Percentiles rank a stretch among this genome's conserved stretches.
phyloP scores from a whole-genome alignment of 805 yeast genomes.

The Candida suzukii region DNA sequence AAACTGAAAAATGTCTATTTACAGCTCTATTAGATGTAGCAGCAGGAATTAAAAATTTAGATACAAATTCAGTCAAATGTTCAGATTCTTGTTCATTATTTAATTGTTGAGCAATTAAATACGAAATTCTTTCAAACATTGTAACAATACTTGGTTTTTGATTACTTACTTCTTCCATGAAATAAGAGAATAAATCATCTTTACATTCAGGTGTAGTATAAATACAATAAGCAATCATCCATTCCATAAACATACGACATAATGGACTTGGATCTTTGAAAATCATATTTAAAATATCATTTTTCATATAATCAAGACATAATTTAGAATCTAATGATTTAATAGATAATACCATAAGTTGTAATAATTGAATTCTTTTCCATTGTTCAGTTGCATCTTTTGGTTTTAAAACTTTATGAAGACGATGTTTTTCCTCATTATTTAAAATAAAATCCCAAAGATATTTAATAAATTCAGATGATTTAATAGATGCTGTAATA shows the following conservation, averaged over 20 bases:
- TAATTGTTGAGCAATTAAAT: constrained; percentile 43
- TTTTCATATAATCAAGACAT: constrained; percentile 20
- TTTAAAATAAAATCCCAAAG: constrained; percentile 31
- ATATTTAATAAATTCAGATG: constrained; percentile 21
- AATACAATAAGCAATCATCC: constrained; percentile 54
- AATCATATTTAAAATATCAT: constrained; percentile 28
- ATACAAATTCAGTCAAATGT: constrained; percentile 36
- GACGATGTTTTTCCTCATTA: constrained; percentile 29
- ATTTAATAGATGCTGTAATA: constrained; percentile 30
- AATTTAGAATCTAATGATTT: constrained; percentile 23
- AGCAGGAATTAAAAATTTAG: constrained; percentile 50
- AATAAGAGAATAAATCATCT: constrained; percentile 11
- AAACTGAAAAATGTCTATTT: constrained; percentile 77
- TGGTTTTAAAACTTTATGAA: constrained; percentile 44
- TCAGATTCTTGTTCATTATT: constrained; percentile 18
- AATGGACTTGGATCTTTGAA: constrained; percentile 70
- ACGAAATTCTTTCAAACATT: constrained; percentile 58
- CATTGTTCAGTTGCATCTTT: constrained; percentile 68
- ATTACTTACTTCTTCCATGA: constrained; percentile 26
- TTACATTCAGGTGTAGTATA: constrained; percentile 21
- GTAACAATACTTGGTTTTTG: constrained; percentile 47
- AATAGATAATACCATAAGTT: constrained; percentile 41
- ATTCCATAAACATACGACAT: constrained; percentile 69
- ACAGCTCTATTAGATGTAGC: constrained; percentile 80
- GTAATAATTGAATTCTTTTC: constrained; percentile 50